Conservation (phyloP, 495 filamentous ascomycete genomes). For the Penicillium angulare region DNA sequence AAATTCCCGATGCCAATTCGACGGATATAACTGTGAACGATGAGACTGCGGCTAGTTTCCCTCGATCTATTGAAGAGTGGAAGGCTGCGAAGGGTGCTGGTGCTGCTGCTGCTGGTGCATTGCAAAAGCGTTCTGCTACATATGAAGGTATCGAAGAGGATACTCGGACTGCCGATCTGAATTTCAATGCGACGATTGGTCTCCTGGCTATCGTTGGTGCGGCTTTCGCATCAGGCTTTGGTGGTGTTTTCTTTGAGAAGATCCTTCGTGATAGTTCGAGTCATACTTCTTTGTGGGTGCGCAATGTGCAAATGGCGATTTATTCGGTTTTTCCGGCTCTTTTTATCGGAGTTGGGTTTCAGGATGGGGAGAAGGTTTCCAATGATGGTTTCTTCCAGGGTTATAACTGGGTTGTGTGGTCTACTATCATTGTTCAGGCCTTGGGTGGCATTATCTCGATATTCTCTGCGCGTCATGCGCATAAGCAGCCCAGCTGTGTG, state of each 20-base stretch:
- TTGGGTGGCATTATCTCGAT: constrained; percentile 79
- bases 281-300: constrained; percentile 77
- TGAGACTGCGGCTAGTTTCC: constrained; percentile 56
- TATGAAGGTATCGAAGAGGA: constrained; percentile 93
- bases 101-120: constrained; percentile 36
- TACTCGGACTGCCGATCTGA: constrained; percentile 56
- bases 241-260: constrained; percentile 93
- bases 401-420: constrained; percentile 91
- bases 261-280: constrained; percentile 78
- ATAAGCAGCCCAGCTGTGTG: constrained; percentile 72
- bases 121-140: constrained; percentile 79
- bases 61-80: constrained; percentile 64
- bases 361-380: constrained; percentile 80
- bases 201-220: constrained; percentile 72
- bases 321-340: constrained; percentile 88
- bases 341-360: constrained; percentile 79
- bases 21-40: constrained; percentile 54
- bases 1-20: constrained; percentile 59
- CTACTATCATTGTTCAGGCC: constrained; percentile 77
- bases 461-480: constrained; percentile 78
- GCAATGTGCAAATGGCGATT: constrained; percentile 90
- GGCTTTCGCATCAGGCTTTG: constrained; percentile 75
- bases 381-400: constrained; percentile 87
- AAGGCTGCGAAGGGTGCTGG: constrained; percentile 42
- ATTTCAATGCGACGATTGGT: constrained; percentile 75